These are phyloP conservation scores for Peltaster fructicola DNA, from an alignment of 2,329 filamentous ascomycete species.

Conservation along the genomic window DNA sequence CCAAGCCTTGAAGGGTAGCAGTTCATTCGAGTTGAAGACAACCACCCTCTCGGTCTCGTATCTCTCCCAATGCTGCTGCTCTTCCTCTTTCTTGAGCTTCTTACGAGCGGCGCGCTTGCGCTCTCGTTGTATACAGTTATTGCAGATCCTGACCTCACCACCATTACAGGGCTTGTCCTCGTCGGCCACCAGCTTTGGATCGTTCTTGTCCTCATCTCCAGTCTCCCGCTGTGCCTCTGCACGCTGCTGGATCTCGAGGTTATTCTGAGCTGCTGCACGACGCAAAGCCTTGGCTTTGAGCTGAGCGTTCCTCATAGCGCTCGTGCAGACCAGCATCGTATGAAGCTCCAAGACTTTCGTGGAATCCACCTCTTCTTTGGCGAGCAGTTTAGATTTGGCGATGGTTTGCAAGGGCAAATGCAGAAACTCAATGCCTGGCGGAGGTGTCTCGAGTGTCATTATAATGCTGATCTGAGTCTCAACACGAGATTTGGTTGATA, in stretches of 20 bases:
- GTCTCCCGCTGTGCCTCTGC: conserved; percentile 22
- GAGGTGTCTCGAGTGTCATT: conserved; percentile 59
- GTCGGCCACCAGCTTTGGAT: conserved; percentile 34
- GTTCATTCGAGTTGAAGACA: conserved; percentile 78
- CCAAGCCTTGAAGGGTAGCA: conserved; percentile 61
- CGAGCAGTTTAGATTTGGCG: conserved; percentile 79
- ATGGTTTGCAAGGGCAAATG: conserved; percentile 83
- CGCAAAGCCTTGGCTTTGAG: conserved; percentile 49
- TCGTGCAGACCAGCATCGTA: conserved; percentile 76
- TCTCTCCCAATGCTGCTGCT: conserved; percentile 71
- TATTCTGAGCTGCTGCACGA: conserved; percentile 32
- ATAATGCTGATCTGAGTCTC: conserved; percentile 91
- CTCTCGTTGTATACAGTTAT: conserved; percentile 80
- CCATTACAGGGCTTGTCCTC: conserved; percentile 67
- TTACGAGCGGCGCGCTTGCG: conserved; percentile 81
- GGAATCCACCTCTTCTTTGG: conserved; percentile 50
- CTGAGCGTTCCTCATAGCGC: conserved; percentile 62
- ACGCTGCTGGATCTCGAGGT: conserved; percentile 25
- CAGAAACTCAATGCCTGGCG: conserved; percentile 57
- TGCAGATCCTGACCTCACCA: conserved; percentile 83
- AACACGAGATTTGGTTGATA: conserved; percentile 59
- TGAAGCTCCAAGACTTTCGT: conserved; percentile 64
- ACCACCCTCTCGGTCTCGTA: conserved; percentile 69
- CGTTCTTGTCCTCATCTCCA: conserved; percentile 26
- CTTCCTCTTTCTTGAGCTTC: conserved; percentile 82